Conservation (phyloP, 179 eudicot genomes). For the Silene vulgaris region DNA sequence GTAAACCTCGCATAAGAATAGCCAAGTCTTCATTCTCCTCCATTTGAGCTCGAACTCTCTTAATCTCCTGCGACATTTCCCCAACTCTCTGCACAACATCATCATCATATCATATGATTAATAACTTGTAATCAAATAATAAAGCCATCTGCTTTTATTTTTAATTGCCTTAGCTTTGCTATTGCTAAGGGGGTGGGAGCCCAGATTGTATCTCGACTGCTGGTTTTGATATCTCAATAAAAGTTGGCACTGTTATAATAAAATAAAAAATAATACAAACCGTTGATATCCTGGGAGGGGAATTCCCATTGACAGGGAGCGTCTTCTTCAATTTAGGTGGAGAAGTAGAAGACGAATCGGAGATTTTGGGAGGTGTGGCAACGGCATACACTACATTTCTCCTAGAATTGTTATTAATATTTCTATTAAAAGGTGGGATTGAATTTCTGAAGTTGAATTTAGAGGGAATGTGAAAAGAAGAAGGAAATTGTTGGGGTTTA, state of each 20-base stretch:
- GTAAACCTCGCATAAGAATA: conserved; percentile 78
- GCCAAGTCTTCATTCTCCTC: conserved; percentile 89
- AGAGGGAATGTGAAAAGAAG: background rate
- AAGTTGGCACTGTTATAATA: too few relatives aligned
- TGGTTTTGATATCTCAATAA: too few relatives aligned
- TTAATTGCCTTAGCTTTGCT: too few relatives aligned
- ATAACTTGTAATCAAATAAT: too few relatives aligned
- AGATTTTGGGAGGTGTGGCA: conserved; percentile 16
- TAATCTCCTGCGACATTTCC: conserved; percentile 81
- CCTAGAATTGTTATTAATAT: background rate
- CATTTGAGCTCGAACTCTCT: conserved; percentile 91
- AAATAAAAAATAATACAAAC: too few relatives aligned
- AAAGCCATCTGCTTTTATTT: too few relatives aligned
- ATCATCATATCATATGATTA: background rate
- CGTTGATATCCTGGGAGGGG: conserved; percentile 10
- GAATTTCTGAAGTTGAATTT: background rate
- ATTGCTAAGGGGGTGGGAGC: too few relatives aligned
- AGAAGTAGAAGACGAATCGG: conserved; percentile 10
- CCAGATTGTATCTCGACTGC: too few relatives aligned
- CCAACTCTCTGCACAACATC: conserved; percentile 59
- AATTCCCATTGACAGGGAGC: background rate
- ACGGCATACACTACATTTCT: conserved; percentile 16
- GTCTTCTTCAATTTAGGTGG: background rate
- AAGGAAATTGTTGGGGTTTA: background rate
- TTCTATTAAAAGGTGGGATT: background rate